Percentiles rank a stretch among this genome's conserved stretches.
phyloP scores from a whole-genome alignment of 2,329 filamentous ascomycete species.

The Raffaelea albimanens region DNA sequence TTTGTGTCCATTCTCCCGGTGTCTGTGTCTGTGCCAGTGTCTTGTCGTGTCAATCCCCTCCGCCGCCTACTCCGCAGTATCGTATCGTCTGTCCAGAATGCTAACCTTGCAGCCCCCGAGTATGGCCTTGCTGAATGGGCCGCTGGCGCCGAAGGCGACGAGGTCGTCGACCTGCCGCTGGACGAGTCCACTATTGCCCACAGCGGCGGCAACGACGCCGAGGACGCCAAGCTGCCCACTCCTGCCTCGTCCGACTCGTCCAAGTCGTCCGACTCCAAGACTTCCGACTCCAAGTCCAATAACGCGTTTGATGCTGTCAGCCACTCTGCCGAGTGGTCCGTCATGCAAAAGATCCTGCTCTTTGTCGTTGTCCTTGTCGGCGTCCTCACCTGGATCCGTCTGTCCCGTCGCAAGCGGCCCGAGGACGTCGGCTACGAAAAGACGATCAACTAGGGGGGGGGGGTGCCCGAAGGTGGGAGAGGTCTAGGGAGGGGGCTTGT shows the following conservation, averaged over 20 bases:
- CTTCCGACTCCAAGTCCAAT: not conserved
- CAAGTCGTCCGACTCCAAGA: not conserved
- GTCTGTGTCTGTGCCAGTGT: not conserved
- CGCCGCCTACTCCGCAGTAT: not conserved
- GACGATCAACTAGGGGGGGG: slow-evolving; percentile 25
- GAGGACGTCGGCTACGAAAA: slow-evolving; percentile 32
- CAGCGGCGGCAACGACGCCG: not conserved
- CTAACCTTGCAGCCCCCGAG: slow-evolving; percentile 20
- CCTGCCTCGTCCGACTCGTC: not conserved
- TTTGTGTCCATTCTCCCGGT: not conserved
- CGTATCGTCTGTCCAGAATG: slow-evolving; percentile 18
- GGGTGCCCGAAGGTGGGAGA: no score
- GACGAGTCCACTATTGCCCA: slow-evolving; percentile 4
- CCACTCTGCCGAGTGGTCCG: slow-evolving; percentile 27
- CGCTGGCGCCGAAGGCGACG: slow-evolving; percentile 25
- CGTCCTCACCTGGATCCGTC: slow-evolving; percentile 34
- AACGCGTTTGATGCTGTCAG: slow-evolving; percentile 4
- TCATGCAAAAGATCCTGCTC: slow-evolving; percentile 40
- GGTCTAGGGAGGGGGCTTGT: no score
- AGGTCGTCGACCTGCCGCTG: slow-evolving; percentile 9
- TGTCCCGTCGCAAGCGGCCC: slow-evolving; percentile 23
- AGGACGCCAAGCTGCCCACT: not conserved
- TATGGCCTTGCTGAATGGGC: slow-evolving; percentile 28
- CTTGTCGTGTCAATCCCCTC: not conserved
- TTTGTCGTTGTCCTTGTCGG: slow-evolving; percentile 38